Conservation (phyloP, 331 rosid species). For the Acacia concinna region DNA sequence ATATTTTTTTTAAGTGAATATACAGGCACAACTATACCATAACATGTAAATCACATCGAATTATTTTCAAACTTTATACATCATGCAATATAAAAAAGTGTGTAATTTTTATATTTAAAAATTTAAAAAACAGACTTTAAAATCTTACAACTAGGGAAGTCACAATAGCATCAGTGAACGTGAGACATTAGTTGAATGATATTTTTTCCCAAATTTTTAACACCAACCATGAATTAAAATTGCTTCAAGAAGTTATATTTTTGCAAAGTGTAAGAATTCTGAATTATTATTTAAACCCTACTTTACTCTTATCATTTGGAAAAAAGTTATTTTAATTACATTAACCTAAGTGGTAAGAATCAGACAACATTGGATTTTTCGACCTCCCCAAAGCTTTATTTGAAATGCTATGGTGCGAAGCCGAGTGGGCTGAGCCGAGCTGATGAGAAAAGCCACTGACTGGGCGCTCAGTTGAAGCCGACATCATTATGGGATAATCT, state of each 20-base stretch:
- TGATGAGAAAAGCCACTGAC: background rate
- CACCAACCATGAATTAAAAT: background rate
- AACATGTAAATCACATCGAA: no score
- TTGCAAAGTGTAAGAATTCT: background rate
- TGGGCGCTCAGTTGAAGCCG: background rate
- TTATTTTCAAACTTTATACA: background rate
- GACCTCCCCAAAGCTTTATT: background rate
- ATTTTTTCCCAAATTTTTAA: background rate
- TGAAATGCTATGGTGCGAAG: background rate
- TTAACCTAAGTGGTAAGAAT: background rate
- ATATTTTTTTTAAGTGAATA: no score
- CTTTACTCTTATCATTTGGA: background rate
- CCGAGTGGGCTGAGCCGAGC: background rate
- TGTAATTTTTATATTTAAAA: background rate
- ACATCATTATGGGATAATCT: background rate
- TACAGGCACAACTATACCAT: no score
- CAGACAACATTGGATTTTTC: background rate
- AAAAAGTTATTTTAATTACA: background rate
- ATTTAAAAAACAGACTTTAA: background rate
- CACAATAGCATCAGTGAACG: background rate
- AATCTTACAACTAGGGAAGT: background rate
- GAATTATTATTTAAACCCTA: no score
- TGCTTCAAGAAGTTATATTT: background rate
- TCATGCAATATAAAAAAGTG: background rate
- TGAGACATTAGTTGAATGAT: background rate